Base-by-base conservation (phyloP, 768 basidiomycete genomes). In the Coprinopsis sp. region DNA sequence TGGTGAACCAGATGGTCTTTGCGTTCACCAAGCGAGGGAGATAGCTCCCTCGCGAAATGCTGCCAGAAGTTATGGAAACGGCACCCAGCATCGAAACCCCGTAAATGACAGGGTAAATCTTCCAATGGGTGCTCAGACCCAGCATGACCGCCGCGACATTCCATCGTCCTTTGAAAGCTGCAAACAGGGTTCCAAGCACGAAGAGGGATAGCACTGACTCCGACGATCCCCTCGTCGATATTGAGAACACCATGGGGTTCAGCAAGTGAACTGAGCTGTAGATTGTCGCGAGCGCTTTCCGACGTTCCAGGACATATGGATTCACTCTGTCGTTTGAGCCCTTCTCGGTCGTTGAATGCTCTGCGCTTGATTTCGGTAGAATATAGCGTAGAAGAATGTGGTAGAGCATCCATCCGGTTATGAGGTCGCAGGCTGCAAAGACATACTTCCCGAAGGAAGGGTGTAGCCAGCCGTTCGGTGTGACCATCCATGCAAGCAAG, bases 181-280 rank as follows among this genome's bases (percentile, higher is more conserved):
- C 72, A 59, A 78, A 78, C 22, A 94, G 66, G 0, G 84, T 81
- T 42, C 77, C 65, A 30, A 96, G 73, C 30, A 97, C 87, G 47
- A 94, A 72, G 1, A 87, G 70, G 30, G 84, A 82, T 13, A 98
- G 80, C 14, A 96, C 68, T 2, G 91, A 82, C 64, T 99, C 96
- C 3, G 95, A 94, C 14, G 92, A 97, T 6, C 96, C 96, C 14
- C 96, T 84, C 0, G 96, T 98, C 6, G 94, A 96, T 56, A 99
- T 97, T 52, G 92, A 86, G 64, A 96, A 88, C 2, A 95, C 87
- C 55, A 99, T 77, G 0, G 96, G 96, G 66, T 94, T 97, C 49
- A 98, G 74, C 2, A 98, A 82, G 69, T 97, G 91, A 2, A 86
- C 57, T 0, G 79, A 68, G 28, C 79, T 77, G 54, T 81, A 81